Evolutionary conservation across 192 early-diverging fungal genomes (phyloP), one percentile per base, ranked within the genome.

Genomic region (Thamnidium elegans): DNA sequence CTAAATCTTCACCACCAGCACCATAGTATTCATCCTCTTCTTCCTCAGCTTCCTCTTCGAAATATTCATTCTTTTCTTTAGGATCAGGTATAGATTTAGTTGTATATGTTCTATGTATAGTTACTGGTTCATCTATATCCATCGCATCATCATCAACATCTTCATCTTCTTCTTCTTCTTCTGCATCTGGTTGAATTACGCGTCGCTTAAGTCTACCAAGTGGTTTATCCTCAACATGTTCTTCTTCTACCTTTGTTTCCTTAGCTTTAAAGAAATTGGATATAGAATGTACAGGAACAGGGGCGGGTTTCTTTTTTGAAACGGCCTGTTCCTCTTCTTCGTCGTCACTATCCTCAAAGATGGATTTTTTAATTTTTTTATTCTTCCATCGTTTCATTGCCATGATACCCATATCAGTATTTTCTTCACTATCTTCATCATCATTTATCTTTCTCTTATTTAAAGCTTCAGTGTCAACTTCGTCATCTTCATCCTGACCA

Each of bases 11-110:
- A 15, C 74, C 74, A 55, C 69, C 74, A 3, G 58, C 21, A 15
- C 65, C 69, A 55, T 59, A 71, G 47, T 60, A 71, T 32, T 76
- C 74, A 20, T 76, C 74, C 19, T 76, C 74, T n/a, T 67, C 65
- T 46, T 68, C 74, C 44, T 76, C 69, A 5, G 74, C 74, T 65
- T 76, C 74, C 19, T 71, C 62, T 34, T 76, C 74, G 11, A 76
- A 39, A 51, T 54, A 76, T 26, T 45, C 39, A 32, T 44, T 68
- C 36, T 56, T 63, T 34, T 21, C 32, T 23, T 61, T 56, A 6
- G 61, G 55, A 4, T 14, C 31, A 3, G 54, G 23, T 14, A 44
- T 23, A n/a, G 46, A 26, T 53, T 11, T 66, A 59, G 30, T 2
- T 17, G n/a, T n/a, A 9, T 51, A 19, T 39, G 34, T 55, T 1